These are phyloP conservation scores for Alternaria ventricosa DNA, from an alignment of 2,329 filamentous ascomycete species.

Conservation along the genomic window DNA sequence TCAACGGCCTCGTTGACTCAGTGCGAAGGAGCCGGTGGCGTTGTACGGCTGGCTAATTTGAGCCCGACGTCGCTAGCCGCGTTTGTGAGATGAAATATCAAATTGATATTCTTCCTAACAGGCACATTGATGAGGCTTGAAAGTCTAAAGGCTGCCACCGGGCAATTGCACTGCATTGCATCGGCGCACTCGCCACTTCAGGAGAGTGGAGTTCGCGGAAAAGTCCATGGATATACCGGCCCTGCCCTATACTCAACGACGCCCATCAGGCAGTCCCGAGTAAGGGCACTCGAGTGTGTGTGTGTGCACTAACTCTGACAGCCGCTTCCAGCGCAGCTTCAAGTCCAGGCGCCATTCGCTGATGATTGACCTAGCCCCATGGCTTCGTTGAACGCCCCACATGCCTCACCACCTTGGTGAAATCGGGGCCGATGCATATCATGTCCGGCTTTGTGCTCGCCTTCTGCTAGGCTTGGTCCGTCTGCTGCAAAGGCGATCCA, in stretches of 20 bases:
- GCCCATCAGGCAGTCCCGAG: constrained; percentile 29
- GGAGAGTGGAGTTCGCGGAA: constrained; percentile 23
- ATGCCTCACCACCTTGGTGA: constrained; percentile 26
- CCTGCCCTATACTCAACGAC: constrained; percentile 40
- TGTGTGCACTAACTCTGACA: constrained; percentile 26
- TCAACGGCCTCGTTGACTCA: constrained; percentile 26
- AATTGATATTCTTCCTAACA: constrained; percentile 23
- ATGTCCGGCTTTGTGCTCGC: constrained; percentile 27
- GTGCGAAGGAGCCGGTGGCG: constrained; percentile 19
- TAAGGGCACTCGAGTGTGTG: constrained; percentile 31
- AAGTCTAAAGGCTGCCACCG: constrained; percentile 28
- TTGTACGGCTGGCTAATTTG: constrained; percentile 31
- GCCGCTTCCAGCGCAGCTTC: constrained; percentile 21
- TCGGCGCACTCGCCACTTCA: constrained; percentile 42
- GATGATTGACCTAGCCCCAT: constrained; percentile 12
- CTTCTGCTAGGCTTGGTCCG: constrained; percentile 11
- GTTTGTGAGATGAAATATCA: constrained; percentile 26
- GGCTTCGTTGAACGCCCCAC: constrained; percentile 26
- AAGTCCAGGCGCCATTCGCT: constrained; percentile 1
- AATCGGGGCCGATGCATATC: constrained; percentile 20
- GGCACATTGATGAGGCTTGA: constrained; percentile 42
- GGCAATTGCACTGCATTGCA: constrained; percentile 38
- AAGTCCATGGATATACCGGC: constrained; percentile 27
- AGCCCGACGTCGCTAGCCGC: constrained; percentile 28
- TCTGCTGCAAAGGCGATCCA: constrained; percentile 45